Base-by-base conservation (phyloP, 192 early-diverging fungal genomes). In the Backusella luteola region DNA sequence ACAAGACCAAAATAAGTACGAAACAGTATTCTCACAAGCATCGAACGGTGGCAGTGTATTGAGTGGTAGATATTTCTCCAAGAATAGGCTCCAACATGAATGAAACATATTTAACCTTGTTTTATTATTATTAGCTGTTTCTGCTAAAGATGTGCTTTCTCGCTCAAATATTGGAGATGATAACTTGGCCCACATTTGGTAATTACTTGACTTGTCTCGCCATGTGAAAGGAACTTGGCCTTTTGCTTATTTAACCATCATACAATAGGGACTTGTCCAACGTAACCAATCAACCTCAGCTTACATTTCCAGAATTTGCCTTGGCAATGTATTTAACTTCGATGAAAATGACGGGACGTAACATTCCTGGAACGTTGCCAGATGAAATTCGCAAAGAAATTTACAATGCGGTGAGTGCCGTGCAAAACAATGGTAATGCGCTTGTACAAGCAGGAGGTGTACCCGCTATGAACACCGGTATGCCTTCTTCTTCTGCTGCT, bases 311-410 rank as follows among this genome's bases (percentile, higher is more conserved):
- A 0, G 91, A 92, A 75, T 92, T 92, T 80, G 88, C 84, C 56
- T 71, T 92, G 67, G 89, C 91, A 29, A 89, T 92, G 91, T 90
- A 87, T 73, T 76, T 92, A 34, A 87, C 91, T 5, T 85, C 89
- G 46, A 81, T 86, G 12, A 84, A 87, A 36, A 78, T 91, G 66
- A 81, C 74, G 7, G 89, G 89, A n/a, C 85, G 84, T 49, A 76
- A 82, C 1, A 59, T 92, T 41, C 91, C 91, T 5, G 69, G 71
- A n/a, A 78, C 72, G 17, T 73, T 91, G 67, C 88, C 89, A 34
- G 81, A 81, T 39, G 83, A 81, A 67, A 86, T 92, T 69, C 75
- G 73, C 15, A 71, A 83, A 1, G 90, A 91, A 68, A 81, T 88
- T 7, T 29, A 32, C n/a, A 73, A 68, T 6, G 82, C 82, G 0